A percentile compares a stretch with the other conserved stretches of the same genome.
phyloP scores from a whole-genome alignment of 768 basidiomycete species.

The Pleurotus giganteus region DNA sequence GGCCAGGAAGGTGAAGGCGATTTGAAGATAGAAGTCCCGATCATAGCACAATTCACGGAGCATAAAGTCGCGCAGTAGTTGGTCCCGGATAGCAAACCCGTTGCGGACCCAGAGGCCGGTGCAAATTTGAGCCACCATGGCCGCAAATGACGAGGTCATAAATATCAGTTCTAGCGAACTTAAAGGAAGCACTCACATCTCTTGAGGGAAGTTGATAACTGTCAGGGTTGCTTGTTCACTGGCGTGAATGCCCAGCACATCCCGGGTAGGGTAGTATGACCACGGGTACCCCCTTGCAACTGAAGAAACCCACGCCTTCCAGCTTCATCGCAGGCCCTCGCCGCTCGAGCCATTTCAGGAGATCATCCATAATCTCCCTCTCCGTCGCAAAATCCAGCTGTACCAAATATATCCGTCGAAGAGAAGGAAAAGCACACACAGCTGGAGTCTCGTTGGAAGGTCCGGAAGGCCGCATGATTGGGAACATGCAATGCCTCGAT shows the following conservation, averaged over 20 bases:
- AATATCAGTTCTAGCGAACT: background rate
- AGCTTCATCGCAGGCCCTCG: no score
- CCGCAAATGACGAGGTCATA: conserved; percentile 54
- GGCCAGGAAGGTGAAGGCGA: conserved; percentile 66
- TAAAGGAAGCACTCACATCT: conserved; percentile 49
- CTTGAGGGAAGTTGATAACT: conserved; percentile 82
- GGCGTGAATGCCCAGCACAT: conserved; percentile 58
- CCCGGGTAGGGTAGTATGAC: conserved; percentile 53
- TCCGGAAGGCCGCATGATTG: no score
- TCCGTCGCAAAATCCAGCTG: no score
- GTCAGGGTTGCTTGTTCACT: conserved; percentile 70
- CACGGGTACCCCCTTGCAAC: no score
- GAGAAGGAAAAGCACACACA: no score
- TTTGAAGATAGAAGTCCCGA: conserved; percentile 89
- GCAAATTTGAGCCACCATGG: conserved; percentile 93
- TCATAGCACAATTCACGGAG: conserved; percentile 96
- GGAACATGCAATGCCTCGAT: no score
- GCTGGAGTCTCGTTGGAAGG: no score
- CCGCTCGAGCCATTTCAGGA: no score
- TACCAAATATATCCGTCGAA: no score
- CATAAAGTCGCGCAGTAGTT: conserved; percentile 91
- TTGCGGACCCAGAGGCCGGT: conserved; percentile 98
- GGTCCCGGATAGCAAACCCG: conserved; percentile 92
- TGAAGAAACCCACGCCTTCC: no score
- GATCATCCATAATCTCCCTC: no score